These are phyloP conservation scores for Astrephomene gubernaculifera DNA, from an alignment of 139 green algal species.

Conservation along the genomic window DNA sequence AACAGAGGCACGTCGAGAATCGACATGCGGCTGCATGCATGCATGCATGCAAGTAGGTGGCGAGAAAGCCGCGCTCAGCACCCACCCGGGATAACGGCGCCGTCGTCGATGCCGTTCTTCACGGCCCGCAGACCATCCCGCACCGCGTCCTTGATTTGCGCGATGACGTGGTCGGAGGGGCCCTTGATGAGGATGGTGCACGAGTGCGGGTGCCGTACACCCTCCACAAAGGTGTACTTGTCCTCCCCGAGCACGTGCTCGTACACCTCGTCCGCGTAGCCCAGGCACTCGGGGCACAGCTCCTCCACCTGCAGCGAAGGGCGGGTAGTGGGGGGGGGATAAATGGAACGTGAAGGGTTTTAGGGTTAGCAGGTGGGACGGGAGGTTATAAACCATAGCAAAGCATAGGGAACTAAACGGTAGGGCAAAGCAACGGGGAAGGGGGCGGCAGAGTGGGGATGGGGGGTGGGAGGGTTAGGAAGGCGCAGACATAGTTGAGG, in stretches of 20 bases:
- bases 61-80: not conserved
- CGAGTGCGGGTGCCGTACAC: constrained; percentile 87
- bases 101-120: constrained; percentile 96
- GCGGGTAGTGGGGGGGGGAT: too few relatives aligned
- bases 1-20: too few relatives aligned
- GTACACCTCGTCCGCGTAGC: constrained; percentile 88
- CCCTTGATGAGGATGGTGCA: constrained; percentile 99
- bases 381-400: too few relatives aligned
- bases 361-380: too few relatives aligned
- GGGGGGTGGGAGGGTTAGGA: too few relatives aligned
- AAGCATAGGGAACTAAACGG: too few relatives aligned
- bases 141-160: constrained; percentile 98
- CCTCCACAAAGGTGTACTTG: constrained; percentile 99
- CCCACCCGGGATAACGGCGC: constrained; percentile 75
- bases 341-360: too few relatives aligned
- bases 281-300: constrained; percentile 79
- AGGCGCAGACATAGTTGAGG: too few relatives aligned
- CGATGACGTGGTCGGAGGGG: constrained; percentile 97
- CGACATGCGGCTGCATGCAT: too few relatives aligned
- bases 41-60: too few relatives aligned
- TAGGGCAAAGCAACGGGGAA: too few relatives aligned
- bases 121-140: constrained; percentile 96
- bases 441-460: too few relatives aligned
- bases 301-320: constrained; percentile 89
- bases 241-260: constrained; percentile 99